These are phyloP conservation scores for Fusarium sambucinum DNA, from an alignment of 2,329 filamentous ascomycete species.

Conservation along the genomic window DNA sequence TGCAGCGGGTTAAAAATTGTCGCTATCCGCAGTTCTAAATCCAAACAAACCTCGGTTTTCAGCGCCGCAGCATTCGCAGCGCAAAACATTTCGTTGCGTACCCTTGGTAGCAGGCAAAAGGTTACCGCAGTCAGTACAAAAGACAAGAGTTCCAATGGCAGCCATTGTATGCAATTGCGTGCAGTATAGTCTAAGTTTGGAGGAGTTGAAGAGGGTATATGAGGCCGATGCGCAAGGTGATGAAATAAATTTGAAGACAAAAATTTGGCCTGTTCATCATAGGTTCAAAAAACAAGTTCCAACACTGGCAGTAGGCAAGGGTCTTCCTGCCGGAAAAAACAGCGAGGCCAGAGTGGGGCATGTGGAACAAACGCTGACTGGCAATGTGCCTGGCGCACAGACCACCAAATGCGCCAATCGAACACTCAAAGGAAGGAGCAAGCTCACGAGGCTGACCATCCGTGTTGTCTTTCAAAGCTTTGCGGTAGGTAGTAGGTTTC, in stretches of 20 bases:
- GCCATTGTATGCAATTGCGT: constrained; percentile 70
- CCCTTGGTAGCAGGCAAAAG: constrained; percentile 85
- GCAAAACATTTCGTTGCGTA: constrained; percentile 78
- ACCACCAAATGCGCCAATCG: constrained; percentile 30
- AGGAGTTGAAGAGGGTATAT: constrained; percentile 15
- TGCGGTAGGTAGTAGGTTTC: constrained; percentile 19
- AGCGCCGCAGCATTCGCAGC: constrained; percentile 87
- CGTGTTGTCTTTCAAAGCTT: constrained; percentile 36
- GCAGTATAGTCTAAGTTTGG: not conserved
- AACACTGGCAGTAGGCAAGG: constrained; percentile 6
- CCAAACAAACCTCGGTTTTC: constrained; percentile 78
- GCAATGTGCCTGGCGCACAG: constrained; percentile 37
- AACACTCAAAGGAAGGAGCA: constrained; percentile 37
- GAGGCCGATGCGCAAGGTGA: constrained; percentile 9
- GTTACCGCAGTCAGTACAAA: constrained; percentile 94
- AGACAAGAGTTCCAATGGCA: constrained; percentile 89
- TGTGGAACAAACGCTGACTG: constrained; percentile 48
- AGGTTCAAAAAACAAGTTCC: constrained; percentile 27
- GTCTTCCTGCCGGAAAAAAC: constrained; percentile 50
- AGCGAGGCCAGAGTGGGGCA: constrained; percentile 37
- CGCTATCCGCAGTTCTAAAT: not conserved
- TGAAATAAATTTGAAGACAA: constrained; percentile 43
- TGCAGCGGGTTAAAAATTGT: constrained; percentile 27
- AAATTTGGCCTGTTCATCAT: constrained; percentile 47
- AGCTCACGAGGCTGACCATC: constrained; percentile 44